These are phyloP conservation scores for Scutellaria galericulata DNA, from an alignment of 257 asterid genomes.

Conservation along the genomic window DNA sequence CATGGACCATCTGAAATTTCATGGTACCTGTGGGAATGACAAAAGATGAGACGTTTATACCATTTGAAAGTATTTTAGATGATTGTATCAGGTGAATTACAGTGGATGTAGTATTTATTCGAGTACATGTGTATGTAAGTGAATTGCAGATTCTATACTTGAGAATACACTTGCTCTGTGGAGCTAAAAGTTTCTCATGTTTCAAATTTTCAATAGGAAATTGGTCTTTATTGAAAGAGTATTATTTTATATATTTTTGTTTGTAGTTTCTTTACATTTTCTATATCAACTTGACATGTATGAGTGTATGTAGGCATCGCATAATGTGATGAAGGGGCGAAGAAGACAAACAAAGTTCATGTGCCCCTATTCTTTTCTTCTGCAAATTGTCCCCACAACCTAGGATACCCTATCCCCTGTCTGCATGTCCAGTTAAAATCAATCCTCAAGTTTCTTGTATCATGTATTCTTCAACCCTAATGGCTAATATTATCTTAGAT, in stretches of 20 bases:
- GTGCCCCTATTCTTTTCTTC: slow-evolving; percentile 33
- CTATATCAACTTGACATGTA: too few relatives aligned
- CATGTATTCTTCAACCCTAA: too few relatives aligned
- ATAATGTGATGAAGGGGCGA: slow-evolving; percentile 23
- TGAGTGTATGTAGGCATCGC: slow-evolving; percentile 34
- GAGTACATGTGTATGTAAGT: background rate
- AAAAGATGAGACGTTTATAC: background rate
- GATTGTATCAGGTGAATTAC: background rate
- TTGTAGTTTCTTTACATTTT: too few relatives aligned
- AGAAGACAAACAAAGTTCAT: slow-evolving; percentile 42
- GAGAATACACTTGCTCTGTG: background rate
- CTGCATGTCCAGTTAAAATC: slow-evolving; percentile 16
- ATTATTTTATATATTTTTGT: too few relatives aligned
- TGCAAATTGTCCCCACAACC: slow-evolving; percentile 36
- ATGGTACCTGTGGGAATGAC: background rate
- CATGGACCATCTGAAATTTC: background rate
- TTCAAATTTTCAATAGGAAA: background rate
- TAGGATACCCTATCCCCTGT: slow-evolving; percentile 14
- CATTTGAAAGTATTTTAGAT: background rate
- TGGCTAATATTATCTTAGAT: background rate
- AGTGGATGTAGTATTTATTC: background rate
- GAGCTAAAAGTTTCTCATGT: background rate
- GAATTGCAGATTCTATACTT: background rate
- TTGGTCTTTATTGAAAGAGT: background rate
- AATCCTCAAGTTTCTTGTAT: background rate